Base-by-base conservation (phyloP, 371 early-diverging fungal genomes). In the Circinella minor region DNA sequence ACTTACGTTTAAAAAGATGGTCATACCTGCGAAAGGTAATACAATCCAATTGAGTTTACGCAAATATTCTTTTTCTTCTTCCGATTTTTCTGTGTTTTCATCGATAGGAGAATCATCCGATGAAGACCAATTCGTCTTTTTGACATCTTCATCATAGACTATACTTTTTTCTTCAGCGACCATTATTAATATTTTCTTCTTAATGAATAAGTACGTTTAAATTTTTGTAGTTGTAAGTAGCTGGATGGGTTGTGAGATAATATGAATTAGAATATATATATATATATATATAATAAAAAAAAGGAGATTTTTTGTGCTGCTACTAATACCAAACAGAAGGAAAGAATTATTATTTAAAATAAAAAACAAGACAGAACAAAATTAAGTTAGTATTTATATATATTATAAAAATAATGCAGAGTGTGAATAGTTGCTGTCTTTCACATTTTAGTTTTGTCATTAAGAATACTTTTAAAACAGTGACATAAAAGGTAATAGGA, bases 1-100 rank as follows among this genome's bases (percentile, higher is more conserved):
- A 13, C 61, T 61, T 71, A 79, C 79, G 61, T 74, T 74, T 20
- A 77, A 69, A 43, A 77, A 74, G 10, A 77, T 66, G 43, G 76
- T 72, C 10, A 71, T 36, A 37, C 76, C 69, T 10, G 74, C 55
- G 5, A 76, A 36, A 13, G 80, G 80, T 15, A 77, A 59, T 6
- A 77, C 60, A 13, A 37, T 72, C 66, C 66, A 70, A 65, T 80
- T 76, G 27, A 80, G 61, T 48, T 73, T 80, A 46, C 72, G 63
- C 13, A 77, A 20, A 36, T 74, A 73, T 27, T 43, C 66, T 47
- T 63, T 71, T 55, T 79, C 80, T 73, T 74, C 78, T 17, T 59
- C 57, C 17, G 78, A 55, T 55, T 47, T 63, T 27, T 57, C 57
- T 6, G 20, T 57, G 57, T 57, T 51, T 51, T n/a, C 27, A 34